Percentiles rank a stretch among this genome's conserved stretches.
These are phyloP conservation scores for Nakaseomyces nivariensis DNA, from an alignment of 1,139 yeast genomes.

Conservation along the genomic window DNA sequence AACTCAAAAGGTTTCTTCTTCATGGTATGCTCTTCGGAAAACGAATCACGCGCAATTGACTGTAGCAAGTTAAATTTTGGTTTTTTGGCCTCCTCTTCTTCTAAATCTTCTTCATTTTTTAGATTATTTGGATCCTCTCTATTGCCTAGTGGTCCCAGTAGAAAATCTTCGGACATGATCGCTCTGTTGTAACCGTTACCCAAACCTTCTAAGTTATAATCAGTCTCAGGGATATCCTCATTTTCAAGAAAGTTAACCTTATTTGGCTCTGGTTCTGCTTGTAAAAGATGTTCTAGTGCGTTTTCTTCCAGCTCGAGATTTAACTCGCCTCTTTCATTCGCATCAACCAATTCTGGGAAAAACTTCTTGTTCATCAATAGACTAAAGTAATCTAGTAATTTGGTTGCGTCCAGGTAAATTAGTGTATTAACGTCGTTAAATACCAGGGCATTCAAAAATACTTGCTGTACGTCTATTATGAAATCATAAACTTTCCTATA, in stretches of 20 bases:
- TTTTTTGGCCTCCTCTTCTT: conserved; percentile 16
- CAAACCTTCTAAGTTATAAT: conserved; percentile 24
- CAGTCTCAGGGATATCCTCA: not conserved
- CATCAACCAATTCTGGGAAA: conserved; percentile 24
- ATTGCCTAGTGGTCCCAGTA: conserved; percentile 19
- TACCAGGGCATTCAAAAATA: conserved; percentile 48
- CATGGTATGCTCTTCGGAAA: conserved; percentile 16
- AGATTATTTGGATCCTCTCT: not conserved
- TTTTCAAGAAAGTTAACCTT: not conserved
- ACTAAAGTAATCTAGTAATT: conserved; percentile 30
- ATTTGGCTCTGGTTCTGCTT: not conserved
- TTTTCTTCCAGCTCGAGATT: conserved; percentile 21
- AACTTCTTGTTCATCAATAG: conserved; percentile 19
- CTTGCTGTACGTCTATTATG: conserved; percentile 38
- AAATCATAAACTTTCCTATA: conserved; percentile 41
- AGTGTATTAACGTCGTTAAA: conserved; percentile 49
- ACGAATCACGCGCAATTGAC: conserved; percentile 15
- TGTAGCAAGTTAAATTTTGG: conserved; percentile 24
- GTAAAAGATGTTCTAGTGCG: conserved; percentile 17
- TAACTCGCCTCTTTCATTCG: conserved; percentile 27
- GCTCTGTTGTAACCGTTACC: conserved; percentile 29
- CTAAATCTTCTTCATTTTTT: conserved; percentile 5
- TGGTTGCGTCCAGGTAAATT: conserved; percentile 47
- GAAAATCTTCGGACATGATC: conserved; percentile 23
- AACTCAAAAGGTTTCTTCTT: conserved; percentile 16